Percentiles rank a stretch among this genome's conserved stretches.
phyloP scores from a whole-genome alignment of 208 protist species.

The Histomonas meleagridis region DNA sequence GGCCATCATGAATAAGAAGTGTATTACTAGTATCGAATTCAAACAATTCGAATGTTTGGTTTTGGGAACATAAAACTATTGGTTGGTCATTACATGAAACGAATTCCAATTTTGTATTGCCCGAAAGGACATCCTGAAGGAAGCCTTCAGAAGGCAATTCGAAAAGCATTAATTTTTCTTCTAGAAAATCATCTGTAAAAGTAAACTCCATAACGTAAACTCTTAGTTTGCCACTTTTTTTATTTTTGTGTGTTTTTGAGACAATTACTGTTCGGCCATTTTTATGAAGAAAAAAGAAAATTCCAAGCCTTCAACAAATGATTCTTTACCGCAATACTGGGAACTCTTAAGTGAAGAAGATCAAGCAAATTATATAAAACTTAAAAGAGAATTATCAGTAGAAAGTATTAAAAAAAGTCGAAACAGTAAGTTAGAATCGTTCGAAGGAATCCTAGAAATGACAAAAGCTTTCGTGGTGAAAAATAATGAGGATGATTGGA shows the following conservation, averaged over 20 bases:
- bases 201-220: too few relatives aligned
- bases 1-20: background rate
- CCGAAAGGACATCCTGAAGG: background rate
- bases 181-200: background rate
- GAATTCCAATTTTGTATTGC: background rate
- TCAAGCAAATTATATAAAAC: background rate
- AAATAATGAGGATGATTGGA: background rate
- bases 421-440: background rate
- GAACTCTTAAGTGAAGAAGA: background rate
- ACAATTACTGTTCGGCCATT: too few relatives aligned
- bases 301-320: too few relatives aligned
- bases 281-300: too few relatives aligned
- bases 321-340: constrained; percentile 18
- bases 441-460: background rate
- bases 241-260: too few relatives aligned
- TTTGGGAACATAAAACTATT: background rate
- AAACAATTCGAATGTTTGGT: background rate
- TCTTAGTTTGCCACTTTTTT: too few relatives aligned
- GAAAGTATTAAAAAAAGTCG: background rate
- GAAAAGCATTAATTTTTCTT: background rate
- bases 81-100: background rate
- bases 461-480: background rate
- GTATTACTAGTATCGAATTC: constrained; percentile 35
- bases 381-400: background rate
- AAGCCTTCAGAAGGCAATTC: background rate